Conservation (phyloP, 2,329 filamentous ascomycete species). For the Byssothecium circinans region DNA sequence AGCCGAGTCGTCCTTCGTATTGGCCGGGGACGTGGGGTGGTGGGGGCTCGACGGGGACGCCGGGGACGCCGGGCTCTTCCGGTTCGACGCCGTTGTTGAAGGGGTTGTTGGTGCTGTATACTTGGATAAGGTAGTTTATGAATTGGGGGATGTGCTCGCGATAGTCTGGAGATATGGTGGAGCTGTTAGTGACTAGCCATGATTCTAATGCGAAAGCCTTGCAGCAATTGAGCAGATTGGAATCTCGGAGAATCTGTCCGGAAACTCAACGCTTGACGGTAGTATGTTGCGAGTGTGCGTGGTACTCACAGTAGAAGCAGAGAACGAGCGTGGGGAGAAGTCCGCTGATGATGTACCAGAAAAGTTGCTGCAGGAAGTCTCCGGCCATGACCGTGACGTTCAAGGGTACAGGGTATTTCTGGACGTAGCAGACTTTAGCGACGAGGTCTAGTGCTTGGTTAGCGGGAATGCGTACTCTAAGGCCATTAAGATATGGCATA, state of each 20-base stretch:
- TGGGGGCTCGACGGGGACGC: background rate
- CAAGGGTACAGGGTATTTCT: background rate
- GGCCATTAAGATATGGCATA: background rate
- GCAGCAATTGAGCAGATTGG: no score
- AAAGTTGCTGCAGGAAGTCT: background rate
- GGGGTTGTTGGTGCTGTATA: no score
- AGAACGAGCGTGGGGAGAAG: background rate
- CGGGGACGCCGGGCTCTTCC: no score
- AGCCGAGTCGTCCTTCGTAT: background rate
- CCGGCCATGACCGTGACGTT: background rate
- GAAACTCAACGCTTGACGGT: no score
- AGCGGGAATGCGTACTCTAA: background rate
- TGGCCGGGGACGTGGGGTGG: background rate
- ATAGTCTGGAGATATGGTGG: background rate
- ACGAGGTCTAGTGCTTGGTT: background rate
- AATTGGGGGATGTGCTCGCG: background rate
- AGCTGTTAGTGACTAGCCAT: no score
- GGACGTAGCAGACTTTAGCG: background rate
- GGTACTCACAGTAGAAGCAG: background rate
- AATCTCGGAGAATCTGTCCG: no score
- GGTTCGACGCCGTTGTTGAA: no score
- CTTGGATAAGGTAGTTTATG: background rate
- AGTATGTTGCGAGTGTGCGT: no score
- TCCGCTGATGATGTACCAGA: background rate
- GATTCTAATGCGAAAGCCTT: no score